Evolutionary conservation across 768 basidiomycete species (phyloP).

Genomic region (Collybia mongolica): DNA sequence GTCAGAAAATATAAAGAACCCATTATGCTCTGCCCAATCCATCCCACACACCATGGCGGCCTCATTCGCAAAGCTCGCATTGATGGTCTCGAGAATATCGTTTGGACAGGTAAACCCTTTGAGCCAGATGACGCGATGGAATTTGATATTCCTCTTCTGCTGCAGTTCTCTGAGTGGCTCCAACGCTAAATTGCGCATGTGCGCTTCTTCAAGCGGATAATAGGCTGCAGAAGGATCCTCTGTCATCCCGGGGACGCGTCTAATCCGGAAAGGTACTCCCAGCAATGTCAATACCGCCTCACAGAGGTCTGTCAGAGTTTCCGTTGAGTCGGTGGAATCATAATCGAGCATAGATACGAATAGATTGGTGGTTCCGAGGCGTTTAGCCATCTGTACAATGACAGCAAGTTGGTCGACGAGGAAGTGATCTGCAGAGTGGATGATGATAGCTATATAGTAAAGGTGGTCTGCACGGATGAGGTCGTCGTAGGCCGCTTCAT

Average conservation of each 20-base stretch:
- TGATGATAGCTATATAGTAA: conserved; percentile 93
- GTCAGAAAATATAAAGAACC: conserved; percentile 97
- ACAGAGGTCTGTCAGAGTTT: conserved; percentile 90
- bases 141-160: conserved; percentile 73
- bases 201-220: conserved; percentile 94
- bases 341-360: conserved; percentile 99
- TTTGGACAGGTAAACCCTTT: conserved; percentile 99
- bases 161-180: conserved; percentile 87
- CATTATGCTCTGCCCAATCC: conserved; percentile 99
- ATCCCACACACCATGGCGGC: conserved; percentile 99
- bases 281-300: conserved; percentile 94
- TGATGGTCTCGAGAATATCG: conserved; percentile 94
- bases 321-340: conserved; percentile 92
- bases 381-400: conserved; percentile 92
- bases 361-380: conserved; percentile 84
- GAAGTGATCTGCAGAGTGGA: conserved; percentile 99
- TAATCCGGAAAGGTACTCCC: conserved; percentile 90
- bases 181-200: conserved; percentile 88
- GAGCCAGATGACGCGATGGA: conserved; percentile 92
- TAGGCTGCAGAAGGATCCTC: conserved; percentile 84
- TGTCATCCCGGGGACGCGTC: conserved; percentile 93
- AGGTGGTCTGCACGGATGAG: conserved; percentile 79
- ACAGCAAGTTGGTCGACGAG: conserved; percentile 97
- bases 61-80: conserved; percentile 85
- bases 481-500: conserved; percentile 86